Evolutionary conservation across 768 basidiomycete genomes (phyloP).

Genomic region (Leccinellum albellum): DNA sequence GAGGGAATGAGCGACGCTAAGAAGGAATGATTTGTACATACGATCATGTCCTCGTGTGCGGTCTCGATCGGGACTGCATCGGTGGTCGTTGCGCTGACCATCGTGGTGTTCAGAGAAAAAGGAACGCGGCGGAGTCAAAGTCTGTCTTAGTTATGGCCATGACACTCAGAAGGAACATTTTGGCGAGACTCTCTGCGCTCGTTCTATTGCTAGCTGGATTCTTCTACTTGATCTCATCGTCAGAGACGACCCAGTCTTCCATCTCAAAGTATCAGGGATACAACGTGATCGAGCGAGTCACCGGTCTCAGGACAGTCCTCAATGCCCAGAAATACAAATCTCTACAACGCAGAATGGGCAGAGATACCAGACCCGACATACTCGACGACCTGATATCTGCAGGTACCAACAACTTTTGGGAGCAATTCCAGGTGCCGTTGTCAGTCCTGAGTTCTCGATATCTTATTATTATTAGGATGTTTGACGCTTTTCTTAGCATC

Average conservation of each 20-base stretch:
- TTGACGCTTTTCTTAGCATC: conserved; percentile 63
- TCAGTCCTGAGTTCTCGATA: no score
- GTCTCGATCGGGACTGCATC: conserved; percentile 89
- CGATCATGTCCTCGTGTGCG: conserved; percentile 98
- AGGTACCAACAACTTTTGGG: conserved; percentile 88
- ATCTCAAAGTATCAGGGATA: conserved; percentile 49
- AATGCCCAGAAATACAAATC: conserved; percentile 89
- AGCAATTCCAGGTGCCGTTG: conserved; percentile 89
- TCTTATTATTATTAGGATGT: no score
- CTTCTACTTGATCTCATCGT: conserved; percentile 22
- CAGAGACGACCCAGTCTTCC: conserved; percentile 11
- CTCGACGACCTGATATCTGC: conserved; percentile 70
- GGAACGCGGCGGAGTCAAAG: not conserved
- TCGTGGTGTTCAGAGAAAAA: not conserved
- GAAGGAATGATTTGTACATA: conserved; percentile 30
- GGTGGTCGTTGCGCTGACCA: conserved; percentile 42
- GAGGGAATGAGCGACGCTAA: not conserved
- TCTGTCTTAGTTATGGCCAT: conserved; percentile 23
- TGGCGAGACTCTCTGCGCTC: conserved; percentile 20
- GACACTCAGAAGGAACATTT: conserved; percentile 27
- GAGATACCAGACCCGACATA: conserved; percentile 81
- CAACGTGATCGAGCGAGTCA: conserved; percentile 63
- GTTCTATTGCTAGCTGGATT: conserved; percentile 19
- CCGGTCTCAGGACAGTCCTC: conserved; percentile 55
- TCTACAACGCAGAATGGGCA: conserved; percentile 81